Evolutionary conservation across 2,329 filamentous ascomycete species (phyloP).

Genomic region (Botrytis squamosa): DNA sequence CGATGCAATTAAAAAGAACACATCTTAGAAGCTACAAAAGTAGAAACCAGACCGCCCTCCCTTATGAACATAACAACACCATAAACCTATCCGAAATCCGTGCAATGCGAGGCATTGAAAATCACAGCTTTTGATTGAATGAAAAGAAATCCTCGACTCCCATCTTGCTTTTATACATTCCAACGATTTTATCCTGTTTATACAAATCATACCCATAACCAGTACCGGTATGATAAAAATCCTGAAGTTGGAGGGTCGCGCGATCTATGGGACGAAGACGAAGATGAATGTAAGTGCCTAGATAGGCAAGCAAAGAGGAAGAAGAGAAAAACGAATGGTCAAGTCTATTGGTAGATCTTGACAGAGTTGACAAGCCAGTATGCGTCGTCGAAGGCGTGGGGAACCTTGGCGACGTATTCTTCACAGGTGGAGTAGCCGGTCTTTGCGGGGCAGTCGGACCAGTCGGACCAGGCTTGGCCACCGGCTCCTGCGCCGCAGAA

Average conservation of each 20-base stretch:
- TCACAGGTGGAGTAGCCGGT: slow-evolving; percentile 69
- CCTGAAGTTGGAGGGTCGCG: too few relatives aligned
- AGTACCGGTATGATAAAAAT: neutral
- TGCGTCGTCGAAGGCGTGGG: slow-evolving; percentile 65
- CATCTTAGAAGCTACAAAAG: neutral
- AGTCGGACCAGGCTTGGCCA: slow-evolving; percentile 47
- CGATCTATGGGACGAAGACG: too few relatives aligned
- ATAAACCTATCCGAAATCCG: neutral
- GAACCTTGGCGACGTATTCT: slow-evolving; percentile 70
- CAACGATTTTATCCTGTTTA: neutral
- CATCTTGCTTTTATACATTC: neutral
- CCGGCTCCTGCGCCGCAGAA: slow-evolving; percentile 90
- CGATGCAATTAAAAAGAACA: neutral
- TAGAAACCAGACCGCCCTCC: neutral
- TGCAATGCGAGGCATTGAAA: neutral
- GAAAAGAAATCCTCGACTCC: neutral
- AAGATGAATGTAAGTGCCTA: neutral
- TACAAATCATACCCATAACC: neutral
- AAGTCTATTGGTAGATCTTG: slow-evolving; percentile 55
- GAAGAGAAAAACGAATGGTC: neutral
- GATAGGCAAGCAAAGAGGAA: neutral
- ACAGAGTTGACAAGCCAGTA: slow-evolving; percentile 77
- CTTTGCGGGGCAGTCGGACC: slow-evolving; percentile 47
- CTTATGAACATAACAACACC: neutral
- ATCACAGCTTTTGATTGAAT: neutral